Conservation (phyloP, 139 green algal genomes). For the Chlamydomonas eustigma region DNA sequence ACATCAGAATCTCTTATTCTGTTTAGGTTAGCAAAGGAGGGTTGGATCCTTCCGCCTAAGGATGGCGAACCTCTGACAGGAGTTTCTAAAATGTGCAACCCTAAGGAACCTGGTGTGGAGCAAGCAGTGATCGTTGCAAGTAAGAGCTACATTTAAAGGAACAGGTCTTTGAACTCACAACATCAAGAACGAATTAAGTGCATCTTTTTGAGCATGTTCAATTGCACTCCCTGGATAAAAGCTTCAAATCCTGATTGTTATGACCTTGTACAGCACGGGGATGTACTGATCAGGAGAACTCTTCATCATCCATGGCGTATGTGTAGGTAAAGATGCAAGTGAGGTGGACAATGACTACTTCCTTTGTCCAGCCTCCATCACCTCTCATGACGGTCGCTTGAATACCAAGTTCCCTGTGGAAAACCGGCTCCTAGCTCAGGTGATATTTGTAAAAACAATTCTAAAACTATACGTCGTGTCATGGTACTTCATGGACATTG, state of each 20-base stretch:
- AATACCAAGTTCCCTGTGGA: slow-evolving; percentile 82
- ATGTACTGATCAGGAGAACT: too few species aligned
- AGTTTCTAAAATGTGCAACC: slow-evolving; percentile 46
- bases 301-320: too few species aligned
- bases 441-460: slow-evolving; percentile 8
- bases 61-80: slow-evolving; percentile 30
- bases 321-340: slow-evolving; percentile 71
- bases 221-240: too few species aligned
- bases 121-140: slow-evolving; percentile 71
- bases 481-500: background rate
- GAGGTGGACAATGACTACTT: slow-evolving; percentile 98
- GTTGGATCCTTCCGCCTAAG: slow-evolving; percentile 16
- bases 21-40: slow-evolving; percentile 14
- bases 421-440: slow-evolving; percentile 84
- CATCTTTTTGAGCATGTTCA: too few species aligned
- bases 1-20: too few species aligned
- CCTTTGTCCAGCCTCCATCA: slow-evolving; percentile 85
- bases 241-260: too few species aligned
- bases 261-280: too few species aligned
- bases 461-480: background rate
- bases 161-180: too few species aligned
- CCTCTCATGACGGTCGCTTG: slow-evolving; percentile 81
- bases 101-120: slow-evolving; percentile 63
- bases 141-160: too few species aligned
- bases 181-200: too few species aligned